Base-by-base conservation (phyloP, 495 filamentous ascomycete genomes). In the Aspergillus kassunensis region DNA sequence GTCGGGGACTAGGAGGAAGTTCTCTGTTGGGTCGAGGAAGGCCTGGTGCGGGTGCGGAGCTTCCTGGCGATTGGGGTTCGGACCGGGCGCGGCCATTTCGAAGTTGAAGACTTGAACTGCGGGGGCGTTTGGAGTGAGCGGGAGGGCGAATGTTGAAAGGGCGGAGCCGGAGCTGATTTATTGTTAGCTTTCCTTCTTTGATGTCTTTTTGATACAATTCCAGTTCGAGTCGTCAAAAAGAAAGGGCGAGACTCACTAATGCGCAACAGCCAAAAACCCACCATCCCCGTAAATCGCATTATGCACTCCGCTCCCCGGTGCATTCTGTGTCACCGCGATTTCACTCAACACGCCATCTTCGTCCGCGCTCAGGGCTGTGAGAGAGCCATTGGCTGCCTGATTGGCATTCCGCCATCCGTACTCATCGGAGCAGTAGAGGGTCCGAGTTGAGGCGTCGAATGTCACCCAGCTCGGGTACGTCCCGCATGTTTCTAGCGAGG, bases 31-130 rank as follows among this genome's bases (percentile, higher is more conserved):
- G 60, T 92, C 88, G 20, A 90, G 62, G 55, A 89, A 58, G 24
- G 78, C 80, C 47, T 87, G 68, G 57, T 92, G 88, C 9, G 87
- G 86, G 59, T 86, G 87, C n/a, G 88, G 72, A 3, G 72, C 69
- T 6, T 83, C 76, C 70, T 90, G 87, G 19, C 82, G 80, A 5
- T 46, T 34, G 24, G 79, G 68, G 25, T 71, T 57, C 39, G 76
- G 55, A n/a, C 78, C 79, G 0, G 80, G 77, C 6, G 58, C 51
- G 12, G 69, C 55, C 46, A 81, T 58, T 19, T 72, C 75, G 62
- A 78, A 89, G 29, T 63, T 72, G 54, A 80, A 73, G 48, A 66
- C 70, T 55, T 84, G 72, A 19, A 78, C 51, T 15, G 65, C 51
- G 4, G 62, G 41, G 1, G 51, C 42, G 41, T 61, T 48, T 12